phyloP scores from a whole-genome alignment of 1,284 basidiomycete species.

The Rhodotorula sp. region DNA sequence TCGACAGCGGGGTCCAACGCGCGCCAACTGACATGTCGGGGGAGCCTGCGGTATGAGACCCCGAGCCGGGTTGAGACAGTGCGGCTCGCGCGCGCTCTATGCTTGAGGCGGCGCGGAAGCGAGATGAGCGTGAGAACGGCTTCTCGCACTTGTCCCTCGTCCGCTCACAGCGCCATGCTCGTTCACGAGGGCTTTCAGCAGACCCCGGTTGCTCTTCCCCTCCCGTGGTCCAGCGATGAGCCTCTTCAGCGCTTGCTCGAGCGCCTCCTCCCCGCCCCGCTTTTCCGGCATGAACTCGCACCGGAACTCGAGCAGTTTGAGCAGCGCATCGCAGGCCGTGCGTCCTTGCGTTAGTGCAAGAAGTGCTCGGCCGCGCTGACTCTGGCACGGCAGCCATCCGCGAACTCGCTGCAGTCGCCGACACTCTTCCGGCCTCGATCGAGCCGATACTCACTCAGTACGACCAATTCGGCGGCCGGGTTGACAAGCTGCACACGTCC shows the following conservation, averaged over 20 bases:
- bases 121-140: background rate
- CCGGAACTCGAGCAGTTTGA: conserved; percentile 61
- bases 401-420: background rate
- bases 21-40: too few relatives aligned
- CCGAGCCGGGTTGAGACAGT: too few relatives aligned
- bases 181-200: conserved; percentile 67
- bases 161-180: conserved; percentile 56
- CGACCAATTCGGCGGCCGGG: conserved; percentile 67
- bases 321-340: conserved; percentile 22
- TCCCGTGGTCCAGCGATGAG: conserved; percentile 63
- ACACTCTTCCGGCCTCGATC: conserved; percentile 47
- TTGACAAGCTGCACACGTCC: conserved; percentile 66
- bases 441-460: conserved; percentile 19
- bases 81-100: too few relatives aligned
- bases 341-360: background rate
- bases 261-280: conserved; percentile 60
- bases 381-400: conserved; percentile 7
- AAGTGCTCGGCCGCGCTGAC: too few relatives aligned
- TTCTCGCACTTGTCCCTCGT: background rate
- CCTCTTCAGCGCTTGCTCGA: conserved; percentile 62
- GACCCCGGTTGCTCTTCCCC: conserved; percentile 57
- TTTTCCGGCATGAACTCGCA: conserved; percentile 35
- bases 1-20: too few relatives aligned
- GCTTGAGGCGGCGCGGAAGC: background rate
- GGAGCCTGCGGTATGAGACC: too few relatives aligned